Conservation (phyloP, 257 asterid genomes). For the Nicotiana otophora region DNA sequence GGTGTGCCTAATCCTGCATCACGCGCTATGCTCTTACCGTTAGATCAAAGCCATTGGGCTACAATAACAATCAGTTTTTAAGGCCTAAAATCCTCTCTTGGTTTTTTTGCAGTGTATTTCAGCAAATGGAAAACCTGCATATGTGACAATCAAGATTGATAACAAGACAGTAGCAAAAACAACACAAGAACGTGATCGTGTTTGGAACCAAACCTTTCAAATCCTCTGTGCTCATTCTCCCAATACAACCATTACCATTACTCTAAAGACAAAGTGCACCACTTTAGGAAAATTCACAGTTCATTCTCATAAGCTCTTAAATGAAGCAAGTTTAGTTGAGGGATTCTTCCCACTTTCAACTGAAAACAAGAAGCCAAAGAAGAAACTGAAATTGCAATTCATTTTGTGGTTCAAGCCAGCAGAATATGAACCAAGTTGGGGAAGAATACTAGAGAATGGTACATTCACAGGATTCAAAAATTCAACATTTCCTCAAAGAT, state of each 20-base stretch:
- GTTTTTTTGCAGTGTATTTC: slow-evolving; percentile 50
- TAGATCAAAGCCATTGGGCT: neutral
- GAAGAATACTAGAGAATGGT: slow-evolving; percentile 37
- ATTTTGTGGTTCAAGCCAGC: slow-evolving; percentile 81
- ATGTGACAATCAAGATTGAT: slow-evolving; percentile 65
- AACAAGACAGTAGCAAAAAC: slow-evolving; percentile 66
- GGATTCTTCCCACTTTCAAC: slow-evolving; percentile 61
- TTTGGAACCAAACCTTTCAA: slow-evolving; percentile 82
- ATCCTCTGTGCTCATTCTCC: slow-evolving; percentile 77
- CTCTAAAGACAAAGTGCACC: slow-evolving; percentile 47
- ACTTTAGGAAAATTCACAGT: slow-evolving; percentile 51
- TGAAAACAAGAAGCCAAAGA: slow-evolving; percentile 43
- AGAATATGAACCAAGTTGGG: slow-evolving; percentile 54
- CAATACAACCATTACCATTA: slow-evolving; percentile 51
- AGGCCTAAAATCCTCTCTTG: neutral
- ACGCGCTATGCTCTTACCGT: neutral
- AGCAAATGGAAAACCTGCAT: slow-evolving; percentile 42
- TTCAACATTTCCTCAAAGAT: slow-evolving; percentile 60
- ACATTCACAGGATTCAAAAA: slow-evolving; percentile 58
- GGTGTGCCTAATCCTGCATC: neutral
- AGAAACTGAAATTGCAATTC: slow-evolving; percentile 49
- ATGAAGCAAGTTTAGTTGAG: slow-evolving; percentile 47
- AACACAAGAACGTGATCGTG: slow-evolving; percentile 39
- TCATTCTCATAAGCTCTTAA: slow-evolving; percentile 40
- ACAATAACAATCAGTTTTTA: neutral